Base-by-base conservation (phyloP, 2,329 filamentous ascomycete species). In the Calonectria pseudoreteaudii region DNA sequence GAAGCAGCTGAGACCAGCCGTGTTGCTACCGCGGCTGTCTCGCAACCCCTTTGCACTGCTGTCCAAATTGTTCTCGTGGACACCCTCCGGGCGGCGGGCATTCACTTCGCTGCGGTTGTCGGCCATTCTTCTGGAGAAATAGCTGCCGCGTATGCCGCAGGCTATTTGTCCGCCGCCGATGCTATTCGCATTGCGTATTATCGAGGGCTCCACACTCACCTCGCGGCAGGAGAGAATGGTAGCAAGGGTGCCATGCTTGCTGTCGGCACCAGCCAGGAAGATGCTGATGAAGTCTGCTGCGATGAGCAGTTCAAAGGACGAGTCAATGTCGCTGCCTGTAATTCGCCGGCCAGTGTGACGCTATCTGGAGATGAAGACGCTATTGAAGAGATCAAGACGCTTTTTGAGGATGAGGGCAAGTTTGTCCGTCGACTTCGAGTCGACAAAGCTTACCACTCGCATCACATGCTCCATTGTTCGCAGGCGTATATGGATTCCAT, bases 61-160 rank as follows among this genome's bases (percentile, higher is more conserved):
- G 41, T 84, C 0, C 75, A 84, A 66, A 72, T 83, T 4, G 72
- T 79, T 2, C 68, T 84, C 0, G 77, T 83, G 9, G 79, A 83
- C 10, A 69, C 81, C 2, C 74, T 84, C 0, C 47, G 70, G 0
- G 72, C 78, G 0, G 83, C 83, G 7, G 83, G 83, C 4, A 69
- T 88, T 23, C 56, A 66, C 0, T 83, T 86, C 8, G 47, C 72
- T 2, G 83, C 82, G 1, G 86, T 87, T 0, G 82, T 88, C 3
- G 88, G 88, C 3, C 88, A 90, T 75, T 89, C 87, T 0, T 87
- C 86, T 0, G 88, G 88, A 2, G 88, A 90, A 74, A 89, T 90
- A 20, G 87, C 80, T 0, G 88, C 88, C 0, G 88, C 87, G 0
- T 90, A 89, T 74, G 87, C 88, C 0, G 85, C 87, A 0, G 88